Evolutionary conservation across 106 monocot genomes (phyloP), one percentile per base, ranked within the genome.

Genomic region (Phalaenopsis aphrodite): DNA sequence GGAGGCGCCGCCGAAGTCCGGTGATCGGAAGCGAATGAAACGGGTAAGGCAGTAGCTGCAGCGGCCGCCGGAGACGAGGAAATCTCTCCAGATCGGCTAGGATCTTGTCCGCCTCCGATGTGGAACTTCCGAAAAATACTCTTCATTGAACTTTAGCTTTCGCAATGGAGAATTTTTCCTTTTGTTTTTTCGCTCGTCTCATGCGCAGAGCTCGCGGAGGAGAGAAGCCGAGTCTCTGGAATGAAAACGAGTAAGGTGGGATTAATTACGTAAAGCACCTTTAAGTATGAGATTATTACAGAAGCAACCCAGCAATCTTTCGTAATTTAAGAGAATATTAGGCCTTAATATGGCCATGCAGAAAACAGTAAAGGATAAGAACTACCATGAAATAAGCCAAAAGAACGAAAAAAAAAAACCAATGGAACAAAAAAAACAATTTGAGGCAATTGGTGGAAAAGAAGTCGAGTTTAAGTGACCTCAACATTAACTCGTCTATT

Each of bases 31-130:
- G 39, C 78, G 37, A 38, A 41, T 5, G 49, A 30, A 12, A 19
- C 21, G 2, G 12, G 14, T 9, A 30, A 30, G 30, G 30, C 30
- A 0, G 30, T 30, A 30, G 30, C 76, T 0, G 48, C 76, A 12
- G 46, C 76, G 17, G 12, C 76, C 2, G 76, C 23, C 17, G 76
- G 14, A 10, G 78, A 58, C 15, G 78, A 58, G 6, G 38, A 58
- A 23, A 78, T 3, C 78, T 78, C 78, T n/a, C 56, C 57, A 3
- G 78, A 38, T 78, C 78, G 36, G 19, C 58, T 58, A 46, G 78
- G 78, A 3, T 78, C 78, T 17, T 78, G 78, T 19, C 57, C 57
- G 56, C 78, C 57, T 58, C 78, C 78, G 78, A 78, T 78, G 57
- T 57, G 78, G 42, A 78, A 41, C 57, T 78, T 78, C 18, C 78